Evolutionary conservation across 352 stramenopile genomes (phyloP), one percentile per base, ranked within the genome.

Genomic region (Phytophthora meadii): DNA sequence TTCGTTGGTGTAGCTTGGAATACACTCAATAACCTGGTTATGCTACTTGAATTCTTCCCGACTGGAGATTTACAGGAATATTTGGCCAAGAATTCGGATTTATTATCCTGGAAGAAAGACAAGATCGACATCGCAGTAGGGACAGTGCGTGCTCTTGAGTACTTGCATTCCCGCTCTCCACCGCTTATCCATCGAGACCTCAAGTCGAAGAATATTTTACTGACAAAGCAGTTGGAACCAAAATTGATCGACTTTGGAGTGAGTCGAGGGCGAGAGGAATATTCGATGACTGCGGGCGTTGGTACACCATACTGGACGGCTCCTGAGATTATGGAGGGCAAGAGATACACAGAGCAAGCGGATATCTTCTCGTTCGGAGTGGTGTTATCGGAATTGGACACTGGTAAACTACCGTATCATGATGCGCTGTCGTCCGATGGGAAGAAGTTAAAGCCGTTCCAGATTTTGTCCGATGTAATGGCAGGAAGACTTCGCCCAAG

Each of bases 321-420:
- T 0, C 84, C 84, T 1, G 84, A 93, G 53, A 79, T 92, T n/a
- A 57, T 92, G 3, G 52, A 78, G n/a, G 77, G 77, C 25, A 74
- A 82, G 34, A 53, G 63, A 1, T 92, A 85, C 68, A 72, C 72
- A 12, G 74, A 87, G 24, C 79, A 83, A 48, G 72, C 79, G 8
- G 84, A 93, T 48, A 77, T 93, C 10, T 93, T 88, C 65, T 83
- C 77, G n/a, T 88, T 89, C 51, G 84, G 82, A 12, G 78, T 90
- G 14, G 46, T 87, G 22, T 44, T 87, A 1, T 71, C 72, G 1
- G 77, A 87, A 44, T 10, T 87, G 15, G 77, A 87, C 50, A 82
- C 78, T 11, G 66, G 64, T 30, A 71, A 72, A 15, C 42, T 63
- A 39, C 64, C 69, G 12, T 77, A 53, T 40, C 51, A 74, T 8